A percentile compares a stretch with the other conserved stretches of the same genome.
Conservation (phyloP, 352 stramenopile species). For the Thalassiosira livingstoniorum region DNA sequence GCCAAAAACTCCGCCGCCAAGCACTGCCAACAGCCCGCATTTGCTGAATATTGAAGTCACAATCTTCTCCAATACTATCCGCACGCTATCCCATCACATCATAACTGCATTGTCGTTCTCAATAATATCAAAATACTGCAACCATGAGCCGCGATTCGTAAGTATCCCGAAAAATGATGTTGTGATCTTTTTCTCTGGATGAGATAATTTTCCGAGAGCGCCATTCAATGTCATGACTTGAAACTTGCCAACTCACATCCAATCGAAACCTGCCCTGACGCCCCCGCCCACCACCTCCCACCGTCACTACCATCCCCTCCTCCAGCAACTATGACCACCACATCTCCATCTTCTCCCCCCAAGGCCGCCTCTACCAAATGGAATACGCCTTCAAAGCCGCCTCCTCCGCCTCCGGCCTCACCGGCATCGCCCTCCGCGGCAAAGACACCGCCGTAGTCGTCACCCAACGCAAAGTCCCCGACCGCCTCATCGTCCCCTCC, state of each 20-base stretch:
- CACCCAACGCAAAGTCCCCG: slow-evolving; percentile 99
- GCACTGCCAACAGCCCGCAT: too few species aligned
- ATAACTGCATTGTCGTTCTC: too few species aligned
- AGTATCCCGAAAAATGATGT: slow-evolving; percentile 19
- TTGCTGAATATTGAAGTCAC: too few species aligned
- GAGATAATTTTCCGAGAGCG: background rate
- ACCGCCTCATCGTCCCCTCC: slow-evolving; percentile 91
- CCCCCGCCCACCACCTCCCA: background rate
- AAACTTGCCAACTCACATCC: too few species aligned
- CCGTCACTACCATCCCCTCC: background rate
- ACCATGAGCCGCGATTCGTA: slow-evolving; percentile 73
- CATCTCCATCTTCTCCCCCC: slow-evolving; percentile 99
- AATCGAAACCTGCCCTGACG: background rate
- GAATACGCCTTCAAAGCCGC: slow-evolving; percentile 99
- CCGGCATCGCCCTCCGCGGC: slow-evolving; percentile 95
- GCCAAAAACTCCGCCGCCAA: too few species aligned
- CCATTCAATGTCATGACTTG: too few species aligned
- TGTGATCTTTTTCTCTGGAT: slow-evolving; percentile 5
- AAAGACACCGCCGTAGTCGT: slow-evolving; percentile 94
- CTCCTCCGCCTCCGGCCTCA: slow-evolving; percentile 88
- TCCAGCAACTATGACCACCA: slow-evolving; percentile 88
- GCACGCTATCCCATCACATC: too few species aligned
- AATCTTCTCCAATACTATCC: too few species aligned
- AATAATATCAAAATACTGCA: background rate
- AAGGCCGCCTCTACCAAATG: slow-evolving; percentile 98